These are phyloP conservation scores for Euptelea pleiosperma DNA, from an alignment of 164 flowering plant genomes.

Conservation along the genomic window DNA sequence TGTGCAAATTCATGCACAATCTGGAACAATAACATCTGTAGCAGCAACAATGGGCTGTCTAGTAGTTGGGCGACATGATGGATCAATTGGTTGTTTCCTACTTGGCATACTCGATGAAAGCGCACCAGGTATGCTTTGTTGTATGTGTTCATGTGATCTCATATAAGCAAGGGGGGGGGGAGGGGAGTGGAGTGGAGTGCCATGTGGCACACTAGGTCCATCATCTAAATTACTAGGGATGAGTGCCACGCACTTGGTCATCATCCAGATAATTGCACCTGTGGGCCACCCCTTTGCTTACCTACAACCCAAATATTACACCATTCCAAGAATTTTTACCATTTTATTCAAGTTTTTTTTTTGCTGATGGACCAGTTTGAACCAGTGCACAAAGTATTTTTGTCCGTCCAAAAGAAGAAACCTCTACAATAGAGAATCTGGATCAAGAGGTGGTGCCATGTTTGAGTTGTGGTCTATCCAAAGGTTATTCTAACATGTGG, in stretches of 20 bases:
- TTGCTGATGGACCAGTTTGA: neutral
- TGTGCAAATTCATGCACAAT: slow-evolving; percentile 26
- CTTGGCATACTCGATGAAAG: slow-evolving; percentile 47
- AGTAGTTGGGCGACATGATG: slow-evolving; percentile 62
- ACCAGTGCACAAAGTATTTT: neutral
- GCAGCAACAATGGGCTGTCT: slow-evolving; percentile 58
- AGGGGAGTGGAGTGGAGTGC: too few species aligned
- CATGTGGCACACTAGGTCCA: too few species aligned
- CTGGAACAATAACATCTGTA: slow-evolving; percentile 41
- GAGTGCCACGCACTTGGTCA: neutral
- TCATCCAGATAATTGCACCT: neutral
- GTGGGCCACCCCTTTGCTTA: neutral
- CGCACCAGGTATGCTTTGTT: slow-evolving; percentile 44
- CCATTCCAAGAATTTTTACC: neutral
- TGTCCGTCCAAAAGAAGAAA: neutral
- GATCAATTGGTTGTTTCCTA: slow-evolving; percentile 54
- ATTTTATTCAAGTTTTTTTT: too few species aligned
- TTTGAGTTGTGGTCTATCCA: neutral
- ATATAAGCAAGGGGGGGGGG: too few species aligned
- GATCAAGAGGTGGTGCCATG: slow-evolving; percentile 3
- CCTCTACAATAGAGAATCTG: neutral
- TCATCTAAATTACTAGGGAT: neutral
- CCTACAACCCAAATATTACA: too few species aligned
- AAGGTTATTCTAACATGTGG: too few species aligned
- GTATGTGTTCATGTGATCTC: neutral